These are phyloP conservation scores for Chrysochromulina tobinii DNA, from an alignment of 78 protist species.

Conservation along the genomic window DNA sequence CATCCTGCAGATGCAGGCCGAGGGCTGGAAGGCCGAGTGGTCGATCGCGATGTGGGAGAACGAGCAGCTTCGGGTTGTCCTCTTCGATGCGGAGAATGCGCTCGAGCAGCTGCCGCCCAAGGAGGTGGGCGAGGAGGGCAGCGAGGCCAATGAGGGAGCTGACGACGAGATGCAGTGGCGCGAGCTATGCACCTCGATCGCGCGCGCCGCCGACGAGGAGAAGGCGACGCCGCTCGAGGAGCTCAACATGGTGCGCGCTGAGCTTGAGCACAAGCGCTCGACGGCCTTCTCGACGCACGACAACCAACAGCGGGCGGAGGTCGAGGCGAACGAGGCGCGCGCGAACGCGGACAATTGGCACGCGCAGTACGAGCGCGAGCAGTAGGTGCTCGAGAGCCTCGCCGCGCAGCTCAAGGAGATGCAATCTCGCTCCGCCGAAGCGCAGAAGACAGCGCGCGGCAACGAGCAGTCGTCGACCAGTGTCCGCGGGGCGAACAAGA, in stretches of 20 bases:
- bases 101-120: not conserved
- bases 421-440: not conserved
- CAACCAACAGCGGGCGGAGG: not conserved
- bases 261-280: not conserved
- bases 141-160: not conserved
- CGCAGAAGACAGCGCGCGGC: not conserved
- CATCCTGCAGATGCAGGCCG: not conserved
- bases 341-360: not conserved
- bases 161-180: not conserved
- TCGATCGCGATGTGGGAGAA: not conserved
- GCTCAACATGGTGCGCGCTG: not conserved
- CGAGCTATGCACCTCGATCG: not conserved
- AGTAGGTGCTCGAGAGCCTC: no score
- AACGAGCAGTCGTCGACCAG: not conserved
- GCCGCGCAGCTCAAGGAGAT: no score
- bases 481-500: no score
- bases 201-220: not conserved
- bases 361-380: no score
- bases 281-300: no score
- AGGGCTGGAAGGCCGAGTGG: slow-evolving; percentile 2
- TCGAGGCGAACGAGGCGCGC: no score
- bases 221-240: not conserved
- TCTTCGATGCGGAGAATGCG: not conserved
- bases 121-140: no score
- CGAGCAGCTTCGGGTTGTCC: not conserved